Percentiles rank a stretch among this genome's conserved stretches.
phyloP scores from a whole-genome alignment of 768 basidiomycete species.

The Calocera cornea region DNA sequence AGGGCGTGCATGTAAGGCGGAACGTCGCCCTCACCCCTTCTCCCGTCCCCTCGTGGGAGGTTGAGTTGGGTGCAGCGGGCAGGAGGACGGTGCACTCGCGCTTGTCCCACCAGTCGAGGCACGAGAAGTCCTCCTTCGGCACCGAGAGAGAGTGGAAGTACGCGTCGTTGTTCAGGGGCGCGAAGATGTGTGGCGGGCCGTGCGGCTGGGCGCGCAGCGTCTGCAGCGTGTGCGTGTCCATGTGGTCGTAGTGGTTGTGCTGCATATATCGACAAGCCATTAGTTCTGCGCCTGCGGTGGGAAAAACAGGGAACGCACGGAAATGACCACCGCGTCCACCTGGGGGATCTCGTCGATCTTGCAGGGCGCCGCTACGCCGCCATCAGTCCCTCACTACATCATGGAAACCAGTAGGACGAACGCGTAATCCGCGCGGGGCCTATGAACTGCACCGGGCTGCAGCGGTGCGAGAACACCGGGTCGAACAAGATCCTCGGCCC shows the following conservation, averaged over 20 bases:
- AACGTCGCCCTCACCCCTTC: slow-evolving; percentile 21
- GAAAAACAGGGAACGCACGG: slow-evolving; percentile 26
- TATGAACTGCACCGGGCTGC: slow-evolving; percentile 33
- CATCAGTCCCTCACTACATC: too few species aligned
- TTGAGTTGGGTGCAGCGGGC: not conserved
- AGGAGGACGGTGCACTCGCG: slow-evolving; percentile 19
- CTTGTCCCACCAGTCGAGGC: slow-evolving; percentile 55
- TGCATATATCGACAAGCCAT: slow-evolving; percentile 14
- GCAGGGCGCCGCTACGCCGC: slow-evolving; percentile 33
- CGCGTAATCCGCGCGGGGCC: slow-evolving; percentile 39
- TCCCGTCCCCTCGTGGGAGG: slow-evolving; percentile 4
- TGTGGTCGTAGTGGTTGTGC: slow-evolving; percentile 45
- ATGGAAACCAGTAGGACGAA: slow-evolving; percentile 11
- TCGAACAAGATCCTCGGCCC: slow-evolving; percentile 41
- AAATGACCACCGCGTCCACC: slow-evolving; percentile 49
- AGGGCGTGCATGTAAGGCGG: slow-evolving; percentile 45
- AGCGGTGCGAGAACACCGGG: slow-evolving; percentile 37
- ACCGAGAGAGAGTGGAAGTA: slow-evolving; percentile 33
- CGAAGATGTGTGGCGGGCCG: slow-evolving; percentile 38
- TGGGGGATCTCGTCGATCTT: slow-evolving; percentile 43
- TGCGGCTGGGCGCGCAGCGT: slow-evolving; percentile 20
- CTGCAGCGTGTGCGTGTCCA: slow-evolving; percentile 34
- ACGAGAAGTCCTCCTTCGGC: slow-evolving; percentile 30
- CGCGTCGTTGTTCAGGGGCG: slow-evolving; percentile 39
- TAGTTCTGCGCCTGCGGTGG: not conserved